These are phyloP conservation scores for Phaeosphaeriaceae sp. DNA, from an alignment of 2,329 filamentous ascomycete species.

Conservation along the genomic window DNA sequence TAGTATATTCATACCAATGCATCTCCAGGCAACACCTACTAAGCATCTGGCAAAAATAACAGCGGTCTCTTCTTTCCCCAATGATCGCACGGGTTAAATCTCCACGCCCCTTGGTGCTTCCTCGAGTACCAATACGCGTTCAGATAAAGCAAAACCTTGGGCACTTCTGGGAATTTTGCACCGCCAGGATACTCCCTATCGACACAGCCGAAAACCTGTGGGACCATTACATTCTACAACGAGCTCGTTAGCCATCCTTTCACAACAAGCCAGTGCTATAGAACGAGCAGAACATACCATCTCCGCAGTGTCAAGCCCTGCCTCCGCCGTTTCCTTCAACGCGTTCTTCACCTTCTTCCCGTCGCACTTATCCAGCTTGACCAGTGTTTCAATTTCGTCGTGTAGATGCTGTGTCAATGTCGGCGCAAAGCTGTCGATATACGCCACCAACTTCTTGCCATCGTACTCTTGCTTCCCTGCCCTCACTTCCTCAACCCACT, in stretches of 20 bases:
- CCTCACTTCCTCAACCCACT: constrained; percentile 32
- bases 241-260: background rate
- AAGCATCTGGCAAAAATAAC: constrained; percentile 6
- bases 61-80: constrained; percentile 33
- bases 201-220: constrained; percentile 42
- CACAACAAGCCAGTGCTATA: constrained; percentile 1
- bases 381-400: constrained; percentile 28
- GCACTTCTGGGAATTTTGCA: constrained; percentile 41
- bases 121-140: constrained; percentile 43
- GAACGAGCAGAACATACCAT: too few relatives aligned
- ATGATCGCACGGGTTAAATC: constrained; percentile 41
- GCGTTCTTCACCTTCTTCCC: constrained; percentile 9
- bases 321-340: background rate
- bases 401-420: constrained; percentile 22
- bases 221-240: constrained; percentile 28
- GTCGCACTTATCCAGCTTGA: constrained; percentile 22
- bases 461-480: constrained; percentile 5
- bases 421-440: constrained; percentile 26
- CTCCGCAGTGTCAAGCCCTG: background rate
- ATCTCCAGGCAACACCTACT: too few relatives aligned
- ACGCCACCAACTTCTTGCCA: constrained; percentile 8
- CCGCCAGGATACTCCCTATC: constrained; percentile 43
- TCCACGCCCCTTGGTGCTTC: constrained; percentile 39
- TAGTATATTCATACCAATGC: too few relatives aligned
- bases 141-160: constrained; percentile 44